Evolutionary conservation across 1,284 basidiomycete genomes (phyloP).

Genomic region (Phlebopus sp.): DNA sequence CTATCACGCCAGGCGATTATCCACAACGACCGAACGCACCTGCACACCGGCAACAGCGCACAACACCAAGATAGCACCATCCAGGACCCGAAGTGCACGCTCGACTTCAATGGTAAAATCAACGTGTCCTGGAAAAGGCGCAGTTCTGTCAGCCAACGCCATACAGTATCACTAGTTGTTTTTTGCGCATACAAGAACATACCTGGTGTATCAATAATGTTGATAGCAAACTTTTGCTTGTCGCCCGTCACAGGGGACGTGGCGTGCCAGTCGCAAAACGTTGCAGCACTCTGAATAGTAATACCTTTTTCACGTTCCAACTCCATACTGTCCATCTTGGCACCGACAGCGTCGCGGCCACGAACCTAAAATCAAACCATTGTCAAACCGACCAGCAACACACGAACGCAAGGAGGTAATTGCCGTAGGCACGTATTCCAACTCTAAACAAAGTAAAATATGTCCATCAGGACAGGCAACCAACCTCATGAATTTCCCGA

Average conservation of each 20-base stretch:
- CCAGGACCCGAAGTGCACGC: conserved; percentile 91
- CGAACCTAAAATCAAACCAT: conserved; percentile 54
- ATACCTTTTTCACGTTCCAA: conserved; percentile 99
- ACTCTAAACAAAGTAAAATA: too few relatives aligned
- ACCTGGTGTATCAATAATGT: conserved; percentile 99
- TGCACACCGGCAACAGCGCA: conserved; percentile 94
- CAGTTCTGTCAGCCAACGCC: conserved; percentile 2
- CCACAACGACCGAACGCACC: too few relatives aligned
- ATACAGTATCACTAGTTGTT: neutral
- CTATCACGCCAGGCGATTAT: too few relatives aligned
- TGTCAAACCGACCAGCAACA: neutral
- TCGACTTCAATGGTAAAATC: conserved; percentile 99
- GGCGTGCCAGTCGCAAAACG: conserved; percentile 95
- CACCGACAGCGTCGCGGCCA: conserved; percentile 93
- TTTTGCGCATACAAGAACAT: conserved; percentile 7
- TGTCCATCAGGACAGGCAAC: conserved; percentile 18
- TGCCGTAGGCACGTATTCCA: too few relatives aligned
- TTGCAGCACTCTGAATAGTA: conserved; percentile 98
- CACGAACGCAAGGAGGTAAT: neutral
- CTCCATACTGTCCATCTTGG: conserved; percentile 99
- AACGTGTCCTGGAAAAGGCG: conserved; percentile 73
- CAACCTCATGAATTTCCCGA: conserved; percentile 94
- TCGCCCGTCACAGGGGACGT: conserved; percentile 60
- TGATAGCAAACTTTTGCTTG: conserved; percentile 87
- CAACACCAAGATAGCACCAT: conserved; percentile 94